Evolutionary conservation across 73 alveolate genomes (phyloP), one percentile per base, ranked within the genome.

Genomic region (Paramecium octaurelia): DNA sequence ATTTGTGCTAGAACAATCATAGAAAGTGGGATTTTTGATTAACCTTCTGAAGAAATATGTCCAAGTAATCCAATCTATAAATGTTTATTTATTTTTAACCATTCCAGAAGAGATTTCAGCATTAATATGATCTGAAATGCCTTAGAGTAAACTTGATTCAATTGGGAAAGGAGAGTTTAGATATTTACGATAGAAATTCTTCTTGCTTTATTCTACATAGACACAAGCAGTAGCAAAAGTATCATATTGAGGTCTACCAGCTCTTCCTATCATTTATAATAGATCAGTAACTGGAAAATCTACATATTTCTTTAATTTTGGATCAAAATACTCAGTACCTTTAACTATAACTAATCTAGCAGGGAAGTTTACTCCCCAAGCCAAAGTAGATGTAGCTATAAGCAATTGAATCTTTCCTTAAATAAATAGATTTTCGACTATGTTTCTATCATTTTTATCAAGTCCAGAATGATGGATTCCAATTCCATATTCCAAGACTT

Each of bases 381-480:
- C 99, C 44, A 99, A 95, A 18, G 99, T 99, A 48, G 99, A 94
- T 12, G 99, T 99, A 50, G 99, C 98, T 18, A 99, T 99, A 58
- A 99, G 96, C 40, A 99, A 96, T 93, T 97, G 70, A 48, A 98
- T 97, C 93, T 96, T 97, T 75, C 96, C 98, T 92, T 95, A 95
- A 31, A 97, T 98, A 86, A 99, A 99, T 88, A 99, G 96, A 64
- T 98, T 97, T 94, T 99, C 99, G n/a, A 99, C 99, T 34, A 98
- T 97, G 93, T 96, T 96, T 93, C 99, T 96, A 85, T 99, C 99
- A 86, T 94, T 92, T 92, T 98, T 99, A 18, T 98, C 94, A 16
- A 99, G 96, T 54, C 99, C 99, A 1, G 99, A 99, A 95, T 99
- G 99, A 98, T 99, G 99, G 95, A 99, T 97, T 85, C 99, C 99